phyloP scores from a whole-genome alignment of 805 yeast species.

The Torulaspora indica region DNA sequence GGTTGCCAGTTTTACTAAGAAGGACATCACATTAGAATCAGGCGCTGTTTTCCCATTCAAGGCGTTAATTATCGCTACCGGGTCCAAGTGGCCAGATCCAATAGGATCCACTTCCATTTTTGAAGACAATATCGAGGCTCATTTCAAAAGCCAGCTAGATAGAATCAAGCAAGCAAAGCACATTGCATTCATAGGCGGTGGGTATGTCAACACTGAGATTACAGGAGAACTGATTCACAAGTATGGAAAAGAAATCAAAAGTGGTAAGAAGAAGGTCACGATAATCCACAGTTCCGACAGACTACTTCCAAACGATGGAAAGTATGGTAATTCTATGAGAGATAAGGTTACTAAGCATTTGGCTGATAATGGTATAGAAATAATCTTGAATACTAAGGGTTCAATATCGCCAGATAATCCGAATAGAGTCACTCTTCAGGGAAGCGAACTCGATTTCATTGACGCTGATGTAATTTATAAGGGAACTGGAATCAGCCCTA shows the following conservation, averaged over 20 bases:
- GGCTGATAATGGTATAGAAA: constrained; percentile 13
- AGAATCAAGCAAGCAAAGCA: constrained; percentile 23
- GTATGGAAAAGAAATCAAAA: constrained; percentile 16
- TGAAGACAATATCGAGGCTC: constrained; percentile 14
- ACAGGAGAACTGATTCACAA: constrained; percentile 33
- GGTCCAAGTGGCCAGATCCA: constrained; percentile 32
- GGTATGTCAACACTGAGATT: constrained; percentile 32
- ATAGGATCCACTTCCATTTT: constrained; percentile 17
- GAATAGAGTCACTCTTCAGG: constrained; percentile 6
- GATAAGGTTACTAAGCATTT: constrained; percentile 17
- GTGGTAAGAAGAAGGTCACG: constrained; percentile 23
- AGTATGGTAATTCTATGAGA: constrained; percentile 16
- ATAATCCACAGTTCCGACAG: constrained; percentile 22
- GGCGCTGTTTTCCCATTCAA: constrained; percentile 21
- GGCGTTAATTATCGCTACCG: constrained; percentile 32
- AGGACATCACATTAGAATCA: constrained; percentile 13
- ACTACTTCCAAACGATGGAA: constrained; percentile 15
- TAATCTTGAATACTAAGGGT: constrained; percentile 14
- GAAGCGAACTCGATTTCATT: constrained; percentile 1
- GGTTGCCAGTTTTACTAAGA: constrained; percentile 19
- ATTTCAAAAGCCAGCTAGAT: constrained; percentile 15
- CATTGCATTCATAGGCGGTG: constrained; percentile 36
- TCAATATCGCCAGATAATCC: constrained; percentile 9
- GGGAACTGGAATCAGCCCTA: constrained; percentile 22
- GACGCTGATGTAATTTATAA: constrained; percentile 21